Conservation (phyloP, 139 green algal genomes). For the Gonium pectorale region DNA sequence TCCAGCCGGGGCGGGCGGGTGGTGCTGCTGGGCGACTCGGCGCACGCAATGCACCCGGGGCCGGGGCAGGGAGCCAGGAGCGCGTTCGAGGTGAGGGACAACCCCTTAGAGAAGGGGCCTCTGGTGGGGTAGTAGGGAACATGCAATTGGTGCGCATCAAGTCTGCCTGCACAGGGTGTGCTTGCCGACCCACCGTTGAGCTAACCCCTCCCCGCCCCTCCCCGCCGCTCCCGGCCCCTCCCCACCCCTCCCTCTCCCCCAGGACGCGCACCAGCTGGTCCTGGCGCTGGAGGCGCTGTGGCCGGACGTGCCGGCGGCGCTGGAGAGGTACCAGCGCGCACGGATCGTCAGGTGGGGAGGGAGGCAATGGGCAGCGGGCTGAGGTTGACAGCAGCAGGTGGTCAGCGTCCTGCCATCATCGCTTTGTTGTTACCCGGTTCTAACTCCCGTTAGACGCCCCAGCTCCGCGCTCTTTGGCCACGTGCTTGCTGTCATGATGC, state of each 20-base stretch:
- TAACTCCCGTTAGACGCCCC: too few relatives aligned
- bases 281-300: slow-evolving; percentile 52
- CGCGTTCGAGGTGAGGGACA: slow-evolving; percentile 67
- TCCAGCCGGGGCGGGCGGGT: slow-evolving; percentile 18
- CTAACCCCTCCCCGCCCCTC: too few relatives aligned
- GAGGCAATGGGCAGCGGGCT: too few relatives aligned
- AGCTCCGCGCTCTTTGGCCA: too few relatives aligned
- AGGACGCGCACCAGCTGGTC: slow-evolving; percentile 56
- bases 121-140: background rate
- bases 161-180: too few relatives aligned
- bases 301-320: slow-evolving; percentile 32
- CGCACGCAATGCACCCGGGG: slow-evolving; percentile 62
- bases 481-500: too few relatives aligned
- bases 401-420: too few relatives aligned
- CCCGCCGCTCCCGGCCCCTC: background rate
- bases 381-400: too few relatives aligned
- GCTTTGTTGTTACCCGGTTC: too few relatives aligned
- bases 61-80: slow-evolving; percentile 58
- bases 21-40: slow-evolving; percentile 61
- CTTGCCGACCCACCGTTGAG: too few relatives aligned
- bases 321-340: slow-evolving; percentile 37
- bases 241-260: background rate
- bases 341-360: background rate
- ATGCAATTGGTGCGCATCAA: too few relatives aligned
- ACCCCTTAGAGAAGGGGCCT: background rate